phyloP scores from a whole-genome alignment of 768 basidiomycete genomes.

The Phaeotremella skinneri region DNA sequence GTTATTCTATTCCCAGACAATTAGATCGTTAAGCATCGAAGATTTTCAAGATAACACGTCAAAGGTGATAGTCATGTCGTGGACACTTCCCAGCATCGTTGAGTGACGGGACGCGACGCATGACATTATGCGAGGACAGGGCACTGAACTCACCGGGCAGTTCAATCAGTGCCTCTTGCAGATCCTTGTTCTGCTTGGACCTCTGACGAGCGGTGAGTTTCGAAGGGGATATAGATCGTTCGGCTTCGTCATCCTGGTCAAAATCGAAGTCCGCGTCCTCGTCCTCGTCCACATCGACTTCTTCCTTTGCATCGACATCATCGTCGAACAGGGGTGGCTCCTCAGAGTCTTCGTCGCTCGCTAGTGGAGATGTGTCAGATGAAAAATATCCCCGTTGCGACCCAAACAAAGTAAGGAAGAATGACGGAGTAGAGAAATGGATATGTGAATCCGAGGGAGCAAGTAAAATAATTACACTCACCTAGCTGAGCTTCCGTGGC shows the following conservation, averaged over 20 bases:
- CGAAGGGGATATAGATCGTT: conserved; percentile 26
- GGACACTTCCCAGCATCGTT: not conserved
- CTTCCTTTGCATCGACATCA: conserved; percentile 20
- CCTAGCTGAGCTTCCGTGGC: conserved; percentile 29
- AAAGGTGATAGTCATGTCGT: too few relatives aligned
- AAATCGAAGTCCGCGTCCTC: conserved; percentile 19
- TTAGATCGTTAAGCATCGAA: too few relatives aligned
- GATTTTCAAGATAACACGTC: too few relatives aligned
- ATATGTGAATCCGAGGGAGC: too few relatives aligned
- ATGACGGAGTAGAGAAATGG: too few relatives aligned
- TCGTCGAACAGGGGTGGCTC: conserved; percentile 14
- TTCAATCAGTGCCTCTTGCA: conserved; percentile 38
- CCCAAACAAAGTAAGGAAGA: too few relatives aligned
- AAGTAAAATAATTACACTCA: too few relatives aligned
- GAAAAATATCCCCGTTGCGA: not conserved
- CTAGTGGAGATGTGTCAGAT: conserved; percentile 3
- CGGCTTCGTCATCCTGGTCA: conserved; percentile 10
- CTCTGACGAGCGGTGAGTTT: conserved; percentile 50
- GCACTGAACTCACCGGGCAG: conserved; percentile 40
- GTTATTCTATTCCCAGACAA: not conserved
- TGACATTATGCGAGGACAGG: too few relatives aligned
- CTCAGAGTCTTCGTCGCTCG: not conserved
- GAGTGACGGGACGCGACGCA: not conserved
- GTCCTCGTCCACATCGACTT: not conserved
- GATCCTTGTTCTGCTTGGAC: conserved; percentile 41